phyloP scores from a whole-genome alignment of 2,329 filamentous ascomycete species.

The Apiospora hydei region DNA sequence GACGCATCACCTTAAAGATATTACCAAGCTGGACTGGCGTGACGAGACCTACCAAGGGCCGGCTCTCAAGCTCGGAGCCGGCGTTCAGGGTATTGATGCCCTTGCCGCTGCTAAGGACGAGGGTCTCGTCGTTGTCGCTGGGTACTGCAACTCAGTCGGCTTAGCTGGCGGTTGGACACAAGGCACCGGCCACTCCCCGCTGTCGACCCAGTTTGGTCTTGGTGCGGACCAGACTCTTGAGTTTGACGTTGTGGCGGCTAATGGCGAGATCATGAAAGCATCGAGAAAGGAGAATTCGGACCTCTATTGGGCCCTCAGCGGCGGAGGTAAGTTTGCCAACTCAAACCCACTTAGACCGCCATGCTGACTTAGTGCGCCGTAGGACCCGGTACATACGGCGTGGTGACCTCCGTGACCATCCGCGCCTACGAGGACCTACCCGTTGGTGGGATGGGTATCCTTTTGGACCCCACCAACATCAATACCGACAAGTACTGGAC shows the following conservation, averaged over 20 bases:
- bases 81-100: slow-evolving; percentile 49
- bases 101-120: slow-evolving; percentile 44
- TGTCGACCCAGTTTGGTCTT: slow-evolving; percentile 52
- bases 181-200: slow-evolving; percentile 52
- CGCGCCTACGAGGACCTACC: slow-evolving; percentile 27
- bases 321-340: slow-evolving; percentile 55
- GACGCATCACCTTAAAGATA: slow-evolving; percentile 57
- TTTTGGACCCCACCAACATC: background rate
- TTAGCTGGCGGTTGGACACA: slow-evolving; percentile 54
- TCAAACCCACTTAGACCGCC: slow-evolving; percentile 45
- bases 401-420: background rate
- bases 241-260: slow-evolving; percentile 53
- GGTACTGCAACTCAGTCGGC: slow-evolving; percentile 30
- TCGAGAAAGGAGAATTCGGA: slow-evolving; percentile 52
- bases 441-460: background rate
- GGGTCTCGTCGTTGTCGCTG: slow-evolving; percentile 41
- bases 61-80: slow-evolving; percentile 43
- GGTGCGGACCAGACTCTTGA: slow-evolving; percentile 57
- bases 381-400: slow-evolving; percentile 47
- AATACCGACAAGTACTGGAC: slow-evolving; percentile 34
- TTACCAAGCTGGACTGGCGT: slow-evolving; percentile 45
- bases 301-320: slow-evolving; percentile 62
- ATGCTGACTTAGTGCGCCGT: slow-evolving; percentile 39
- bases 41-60: slow-evolving; percentile 39
- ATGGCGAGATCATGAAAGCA: slow-evolving; percentile 51